These are phyloP conservation scores for Globisporangium nodosum DNA, from an alignment of 352 stramenopile species.

Conservation along the genomic window DNA sequence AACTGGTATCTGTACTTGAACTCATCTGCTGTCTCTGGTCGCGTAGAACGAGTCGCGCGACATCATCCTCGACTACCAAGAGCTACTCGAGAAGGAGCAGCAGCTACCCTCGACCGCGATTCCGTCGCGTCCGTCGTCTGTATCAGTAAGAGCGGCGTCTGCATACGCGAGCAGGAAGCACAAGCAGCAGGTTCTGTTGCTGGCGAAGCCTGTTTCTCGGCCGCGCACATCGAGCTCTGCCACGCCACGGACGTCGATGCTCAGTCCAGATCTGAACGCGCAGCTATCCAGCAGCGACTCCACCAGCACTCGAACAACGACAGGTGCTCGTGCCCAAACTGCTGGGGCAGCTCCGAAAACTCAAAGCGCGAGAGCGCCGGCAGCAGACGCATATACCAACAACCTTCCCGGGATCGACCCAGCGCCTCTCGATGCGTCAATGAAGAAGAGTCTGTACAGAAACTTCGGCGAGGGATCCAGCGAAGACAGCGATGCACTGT, in stretches of 20 bases:
- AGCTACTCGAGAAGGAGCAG: slow-evolving; percentile 42
- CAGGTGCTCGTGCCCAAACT: slow-evolving; percentile 23
- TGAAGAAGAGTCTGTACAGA: slow-evolving; percentile 1
- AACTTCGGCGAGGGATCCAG: not conserved
- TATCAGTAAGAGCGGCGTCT: slow-evolving; percentile 10
- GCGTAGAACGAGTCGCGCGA: slow-evolving; percentile 51
- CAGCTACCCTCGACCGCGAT: slow-evolving; percentile 12
- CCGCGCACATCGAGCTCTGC: slow-evolving; percentile 16
- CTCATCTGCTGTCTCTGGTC: not conserved
- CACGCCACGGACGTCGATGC: not conserved
- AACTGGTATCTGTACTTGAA: not conserved
- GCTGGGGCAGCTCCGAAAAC: slow-evolving; percentile 15
- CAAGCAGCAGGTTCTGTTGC: slow-evolving; percentile 38
- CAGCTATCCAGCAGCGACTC: slow-evolving; percentile 1
- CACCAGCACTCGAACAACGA: slow-evolving; percentile 9
- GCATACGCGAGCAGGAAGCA: slow-evolving; percentile 30
- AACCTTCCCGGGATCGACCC: not conserved
- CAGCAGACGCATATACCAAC: not conserved
- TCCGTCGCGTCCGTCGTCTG: slow-evolving; percentile 32
- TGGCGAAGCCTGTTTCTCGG: slow-evolving; percentile 16
- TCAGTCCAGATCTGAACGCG: not conserved
- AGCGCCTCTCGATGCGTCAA: not conserved
- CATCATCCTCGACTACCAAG: slow-evolving; percentile 65
- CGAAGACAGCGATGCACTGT: slow-evolving; percentile 14
- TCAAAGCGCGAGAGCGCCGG: not conserved